Evolutionary conservation across 2,329 filamentous ascomycete species (phyloP).

Genomic region (Talaromyces sp.): DNA sequence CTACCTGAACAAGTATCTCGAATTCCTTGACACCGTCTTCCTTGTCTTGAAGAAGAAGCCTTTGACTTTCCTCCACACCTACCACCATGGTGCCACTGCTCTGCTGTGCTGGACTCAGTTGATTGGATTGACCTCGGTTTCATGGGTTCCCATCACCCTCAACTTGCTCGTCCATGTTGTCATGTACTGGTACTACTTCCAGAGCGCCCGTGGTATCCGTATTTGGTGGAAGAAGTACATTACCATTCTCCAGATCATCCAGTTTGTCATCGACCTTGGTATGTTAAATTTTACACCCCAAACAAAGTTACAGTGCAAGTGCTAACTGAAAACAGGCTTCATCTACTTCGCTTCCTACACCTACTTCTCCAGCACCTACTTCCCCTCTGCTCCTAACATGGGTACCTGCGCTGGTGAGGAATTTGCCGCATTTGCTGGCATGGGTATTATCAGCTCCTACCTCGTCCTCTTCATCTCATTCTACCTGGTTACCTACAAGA

Average conservation of each 20-base stretch:
- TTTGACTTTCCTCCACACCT: constrained; percentile 97
- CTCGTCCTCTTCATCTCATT: constrained; percentile 98
- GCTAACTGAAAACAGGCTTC: constrained; percentile 63
- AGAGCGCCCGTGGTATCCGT: constrained; percentile 88
- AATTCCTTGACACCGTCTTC: constrained; percentile 93
- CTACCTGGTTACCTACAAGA: constrained; percentile 93
- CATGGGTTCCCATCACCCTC: constrained; percentile 89
- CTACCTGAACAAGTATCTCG: constrained; percentile 97
- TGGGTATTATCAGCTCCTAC: constrained; percentile 90
- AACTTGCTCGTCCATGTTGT: constrained; percentile 94
- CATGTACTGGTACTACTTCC: constrained; percentile 99
- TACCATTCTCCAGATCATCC: constrained; percentile 92
- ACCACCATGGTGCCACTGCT: constrained; percentile 95
- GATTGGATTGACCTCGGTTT: constrained; percentile 85
- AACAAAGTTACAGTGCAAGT: background rate
- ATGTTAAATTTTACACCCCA: constrained; percentile 37
- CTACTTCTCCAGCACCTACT: constrained; percentile 93
- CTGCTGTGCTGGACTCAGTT: constrained; percentile 98
- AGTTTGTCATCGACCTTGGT: constrained; percentile 97
- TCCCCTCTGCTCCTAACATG: constrained; percentile 73
- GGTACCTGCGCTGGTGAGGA: constrained; percentile 93
- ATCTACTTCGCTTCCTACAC: constrained; percentile 99
- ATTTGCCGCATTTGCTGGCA: constrained; percentile 89
- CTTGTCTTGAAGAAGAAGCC: constrained; percentile 99
- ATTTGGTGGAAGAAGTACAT: constrained; percentile 99